Percentiles rank a stretch among this genome's conserved stretches.
These are phyloP conservation scores for Strobilomyces confusus DNA, from an alignment of 768 basidiomycete species.

Conservation along the genomic window DNA sequence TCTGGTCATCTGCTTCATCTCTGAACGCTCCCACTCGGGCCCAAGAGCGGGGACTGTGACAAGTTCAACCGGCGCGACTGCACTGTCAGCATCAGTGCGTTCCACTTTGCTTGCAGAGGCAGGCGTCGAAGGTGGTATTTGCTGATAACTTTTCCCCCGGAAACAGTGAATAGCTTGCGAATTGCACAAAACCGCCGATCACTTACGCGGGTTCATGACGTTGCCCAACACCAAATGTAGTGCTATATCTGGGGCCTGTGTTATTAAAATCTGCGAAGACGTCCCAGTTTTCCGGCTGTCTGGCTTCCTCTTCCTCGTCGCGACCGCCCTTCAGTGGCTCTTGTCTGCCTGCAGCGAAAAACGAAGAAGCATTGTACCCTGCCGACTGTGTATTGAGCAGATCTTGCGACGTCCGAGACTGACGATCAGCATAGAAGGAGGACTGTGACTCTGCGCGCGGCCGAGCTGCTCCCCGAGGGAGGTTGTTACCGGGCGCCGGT, in stretches of 20 bases:
- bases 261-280: slow-evolving; percentile 92
- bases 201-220: slow-evolving; percentile 47
- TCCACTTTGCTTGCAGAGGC: slow-evolving; percentile 33
- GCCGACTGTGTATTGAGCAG: slow-evolving; percentile 48
- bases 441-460: slow-evolving; percentile 66
- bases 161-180: slow-evolving; percentile 6
- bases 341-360: slow-evolving; percentile 61
- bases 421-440: slow-evolving; percentile 53
- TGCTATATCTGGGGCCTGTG: slow-evolving; percentile 71
- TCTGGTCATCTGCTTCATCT: slow-evolving; percentile 75
- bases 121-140: slow-evolving; percentile 32
- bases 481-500: slow-evolving; percentile 19
- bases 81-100: slow-evolving; percentile 29
- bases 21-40: slow-evolving; percentile 81
- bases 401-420: slow-evolving; percentile 44
- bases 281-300: slow-evolving; percentile 57
- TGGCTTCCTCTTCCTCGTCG: slow-evolving; percentile 59
- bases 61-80: slow-evolving; percentile 65
- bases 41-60: slow-evolving; percentile 91
- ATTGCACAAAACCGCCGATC: background rate
- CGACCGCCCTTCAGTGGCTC: slow-evolving; percentile 77
- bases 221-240: slow-evolving; percentile 46
- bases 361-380: slow-evolving; percentile 72
- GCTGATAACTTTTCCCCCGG: slow-evolving; percentile 36
- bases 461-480: slow-evolving; percentile 34